These are phyloP conservation scores for Termitomyces sp. DNA, from an alignment of 768 basidiomycete species.

Conservation along the genomic window DNA sequence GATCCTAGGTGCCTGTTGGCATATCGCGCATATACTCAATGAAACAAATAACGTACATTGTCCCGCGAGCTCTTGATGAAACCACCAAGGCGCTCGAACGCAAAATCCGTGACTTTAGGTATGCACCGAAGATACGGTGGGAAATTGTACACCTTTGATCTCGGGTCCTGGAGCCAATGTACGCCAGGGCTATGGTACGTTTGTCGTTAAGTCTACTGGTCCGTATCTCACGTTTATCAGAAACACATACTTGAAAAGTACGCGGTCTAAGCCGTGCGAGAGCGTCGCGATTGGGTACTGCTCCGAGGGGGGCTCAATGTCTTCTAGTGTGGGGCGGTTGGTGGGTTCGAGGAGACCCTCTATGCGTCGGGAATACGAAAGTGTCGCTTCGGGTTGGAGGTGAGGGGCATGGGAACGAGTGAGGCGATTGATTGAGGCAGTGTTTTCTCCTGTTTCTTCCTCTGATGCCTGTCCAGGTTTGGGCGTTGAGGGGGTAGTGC, in stretches of 20 bases:
- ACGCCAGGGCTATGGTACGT: constrained; percentile 64
- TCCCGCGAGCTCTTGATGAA: constrained; percentile 82
- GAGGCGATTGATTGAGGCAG: background rate
- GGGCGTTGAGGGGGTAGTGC: background rate
- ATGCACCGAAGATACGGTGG: constrained; percentile 63
- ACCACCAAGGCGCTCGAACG: constrained; percentile 66
- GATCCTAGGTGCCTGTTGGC: constrained; percentile 38
- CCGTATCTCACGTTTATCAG: background rate
- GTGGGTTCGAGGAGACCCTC: constrained; percentile 27
- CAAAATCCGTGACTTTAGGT: constrained; percentile 77
- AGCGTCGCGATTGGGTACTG: constrained; percentile 58
- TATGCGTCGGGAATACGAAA: constrained; percentile 22
- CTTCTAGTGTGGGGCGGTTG: constrained; percentile 17
- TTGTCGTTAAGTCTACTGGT: background rate
- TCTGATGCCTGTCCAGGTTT: background rate
- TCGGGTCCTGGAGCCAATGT: constrained; percentile 83
- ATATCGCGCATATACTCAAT: background rate
- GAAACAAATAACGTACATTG: constrained; percentile 33
- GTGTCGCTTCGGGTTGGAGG: background rate
- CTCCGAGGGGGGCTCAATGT: constrained; percentile 33
- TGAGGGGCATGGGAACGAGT: background rate
- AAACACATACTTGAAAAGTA: constrained; percentile 38
- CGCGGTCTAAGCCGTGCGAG: constrained; percentile 61
- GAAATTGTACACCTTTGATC: constrained; percentile 85
- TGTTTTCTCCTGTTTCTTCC: background rate